A percentile compares a stretch with the other conserved stretches of the same genome.
Conservation (phyloP, 2,329 filamentous ascomycete species). For the Trichoderma harzianum region DNA sequence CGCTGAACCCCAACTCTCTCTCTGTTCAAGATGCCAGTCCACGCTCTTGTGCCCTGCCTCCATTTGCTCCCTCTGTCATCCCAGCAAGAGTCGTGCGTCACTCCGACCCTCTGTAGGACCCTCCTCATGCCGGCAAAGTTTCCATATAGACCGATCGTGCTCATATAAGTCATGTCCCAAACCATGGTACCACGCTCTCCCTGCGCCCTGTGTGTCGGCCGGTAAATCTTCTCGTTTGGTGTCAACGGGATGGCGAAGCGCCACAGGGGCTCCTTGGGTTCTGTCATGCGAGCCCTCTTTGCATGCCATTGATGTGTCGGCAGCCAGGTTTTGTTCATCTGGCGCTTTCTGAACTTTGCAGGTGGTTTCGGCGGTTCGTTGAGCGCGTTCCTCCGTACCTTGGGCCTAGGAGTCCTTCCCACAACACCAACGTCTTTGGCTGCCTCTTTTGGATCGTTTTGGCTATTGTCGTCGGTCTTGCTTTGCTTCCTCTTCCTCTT, state of each 20-base stretch:
- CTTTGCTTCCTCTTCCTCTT: conserved; percentile 45
- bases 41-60: conserved; percentile 53
- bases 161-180: conserved; percentile 95
- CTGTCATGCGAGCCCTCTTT: conserved; percentile 86
- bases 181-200: conserved; percentile 72
- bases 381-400: conserved; percentile 67
- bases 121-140: conserved; percentile 59
- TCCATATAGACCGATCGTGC: conserved; percentile 77
- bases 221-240: conserved; percentile 85
- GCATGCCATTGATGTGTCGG: conserved; percentile 93
- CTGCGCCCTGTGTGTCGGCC: conserved; percentile 78
- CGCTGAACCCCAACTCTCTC: conserved; percentile 48
- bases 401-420: conserved; percentile 49
- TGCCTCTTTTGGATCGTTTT: conserved; percentile 1
- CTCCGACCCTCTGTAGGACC: conserved; percentile 63
- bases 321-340: conserved; percentile 86
- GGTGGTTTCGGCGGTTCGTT: conserved; percentile 55
- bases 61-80: conserved; percentile 65
- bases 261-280: conserved; percentile 78
- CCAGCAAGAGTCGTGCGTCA: conserved; percentile 60
- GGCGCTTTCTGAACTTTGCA: conserved; percentile 77
- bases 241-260: conserved; percentile 81
- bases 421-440: conserved; percentile 19
- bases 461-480: conserved; percentile 20
- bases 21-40: conserved; percentile 49